Evolutionary conservation across 768 basidiomycete genomes (phyloP), one percentile per base, ranked within the genome.

Genomic region (Boletus sp.): DNA sequence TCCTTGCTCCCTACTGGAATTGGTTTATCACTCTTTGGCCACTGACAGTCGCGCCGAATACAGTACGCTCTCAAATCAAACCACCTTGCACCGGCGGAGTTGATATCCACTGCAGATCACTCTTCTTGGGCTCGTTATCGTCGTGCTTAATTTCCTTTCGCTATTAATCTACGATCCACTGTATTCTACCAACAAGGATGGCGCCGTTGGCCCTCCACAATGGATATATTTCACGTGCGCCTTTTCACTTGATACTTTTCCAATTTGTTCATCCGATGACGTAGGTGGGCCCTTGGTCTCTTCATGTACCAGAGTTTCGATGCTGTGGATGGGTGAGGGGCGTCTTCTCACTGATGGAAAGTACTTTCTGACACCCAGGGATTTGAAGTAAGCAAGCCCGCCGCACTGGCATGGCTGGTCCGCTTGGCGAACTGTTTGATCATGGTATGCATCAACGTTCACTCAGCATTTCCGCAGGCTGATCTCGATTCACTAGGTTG

Each of bases 371-470:
- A 63, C 13, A 1, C 47, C 9, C 27, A 19, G 2, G 3, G 6
- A 29, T 23, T 41, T 44, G 3, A 59, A 93, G 96, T 15, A 98
- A 98, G 70, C 97, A 99, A 72, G 97, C 97, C 21, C 77, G 97
- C 57, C 75, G 96, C 47, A 96, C 94, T 1, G 93, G 93, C 1
- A 98, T 97, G 91, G 89, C 93, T n/a, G 92, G 97, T 5, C 96
- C 96, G 25, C 74, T 98, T 32, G 97, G 97, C 17, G 91, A 99
- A 70, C 87, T 98, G 85, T 99, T 99, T 70, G 97, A 99, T 67
- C 97, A 98, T 71, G 96, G 94, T 87, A 61, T 46, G 77, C 63
- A 17, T 29, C 34, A 10, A 30, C 17, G 3, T 48, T 39, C 25
- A 13, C 13, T 25, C 5, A 32, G 8, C n/a, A 10, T 47, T 15